phyloP scores from a whole-genome alignment of 208 protist species.

The Sergeia podlipaevii region DNA sequence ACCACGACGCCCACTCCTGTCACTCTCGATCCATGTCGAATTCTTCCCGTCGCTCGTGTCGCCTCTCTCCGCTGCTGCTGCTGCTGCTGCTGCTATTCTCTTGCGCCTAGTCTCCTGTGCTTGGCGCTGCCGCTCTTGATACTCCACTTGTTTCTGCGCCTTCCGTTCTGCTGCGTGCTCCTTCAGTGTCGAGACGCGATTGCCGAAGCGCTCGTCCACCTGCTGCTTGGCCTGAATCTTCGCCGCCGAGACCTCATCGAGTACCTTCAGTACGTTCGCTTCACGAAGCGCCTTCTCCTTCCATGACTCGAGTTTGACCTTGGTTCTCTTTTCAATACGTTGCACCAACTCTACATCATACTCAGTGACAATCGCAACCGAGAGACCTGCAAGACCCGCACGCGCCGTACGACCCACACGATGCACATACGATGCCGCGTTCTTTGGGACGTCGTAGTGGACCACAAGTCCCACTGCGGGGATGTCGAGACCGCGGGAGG shows the following conservation, averaged over 20 bases:
- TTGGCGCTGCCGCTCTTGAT: conserved; percentile 5
- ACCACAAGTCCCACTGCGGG: conserved; percentile 94
- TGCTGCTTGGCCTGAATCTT: conserved; percentile 82
- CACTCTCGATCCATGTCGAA: too few relatives aligned
- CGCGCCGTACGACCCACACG: conserved; percentile 96
- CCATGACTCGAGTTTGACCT: conserved; percentile 36
- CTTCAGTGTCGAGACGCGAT: conserved; percentile 57
- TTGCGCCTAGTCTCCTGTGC: neutral
- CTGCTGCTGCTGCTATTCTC: neutral
- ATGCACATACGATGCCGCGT: conserved; percentile 97
- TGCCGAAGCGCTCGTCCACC: conserved; percentile 72
- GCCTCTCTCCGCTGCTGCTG: neutral
- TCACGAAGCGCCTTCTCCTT: conserved; percentile 46
- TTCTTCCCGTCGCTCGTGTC: too few relatives aligned
- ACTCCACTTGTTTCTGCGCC: neutral
- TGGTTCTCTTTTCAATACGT: conserved; percentile 53
- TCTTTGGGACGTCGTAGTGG: conserved; percentile 97
- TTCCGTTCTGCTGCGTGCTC: conserved; percentile 41
- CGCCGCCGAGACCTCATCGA: conserved; percentile 79
- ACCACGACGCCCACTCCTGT: too few relatives aligned
- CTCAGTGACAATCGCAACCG: conserved; percentile 76
- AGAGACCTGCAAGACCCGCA: conserved; percentile 66
- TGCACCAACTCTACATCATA: conserved; percentile 75
- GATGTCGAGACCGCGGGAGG: conserved; percentile 97
- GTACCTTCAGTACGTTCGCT: conserved; percentile 43